These are phyloP conservation scores for Leishmania turanica DNA, from an alignment of 208 protist species.

Conservation along the genomic window DNA sequence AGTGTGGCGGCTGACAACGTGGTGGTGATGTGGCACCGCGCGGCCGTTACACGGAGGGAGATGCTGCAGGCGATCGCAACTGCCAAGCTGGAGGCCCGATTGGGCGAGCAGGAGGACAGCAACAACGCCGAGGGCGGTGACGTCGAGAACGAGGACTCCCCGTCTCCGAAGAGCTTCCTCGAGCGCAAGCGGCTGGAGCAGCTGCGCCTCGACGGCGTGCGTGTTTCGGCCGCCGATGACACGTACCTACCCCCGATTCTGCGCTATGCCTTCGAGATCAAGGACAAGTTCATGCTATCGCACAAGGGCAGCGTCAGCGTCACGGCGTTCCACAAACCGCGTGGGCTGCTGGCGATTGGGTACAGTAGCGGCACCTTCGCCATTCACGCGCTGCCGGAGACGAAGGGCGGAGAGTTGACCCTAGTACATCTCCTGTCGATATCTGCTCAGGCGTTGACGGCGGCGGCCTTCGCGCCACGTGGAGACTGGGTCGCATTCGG, in stretches of 20 bases:
- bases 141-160: conserved; percentile 43
- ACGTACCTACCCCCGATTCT: conserved; percentile 69
- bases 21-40: conserved; percentile 76
- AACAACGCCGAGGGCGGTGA: conserved; percentile 33
- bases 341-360: conserved; percentile 84
- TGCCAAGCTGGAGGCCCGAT: conserved; percentile 62
- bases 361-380: conserved; percentile 93
- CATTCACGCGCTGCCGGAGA: conserved; percentile 65
- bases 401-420: conserved; percentile 40
- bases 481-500: conserved; percentile 92
- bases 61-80: conserved; percentile 83
- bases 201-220: conserved; percentile 76
- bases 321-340: conserved; percentile 71
- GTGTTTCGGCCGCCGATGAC: conserved; percentile 79
- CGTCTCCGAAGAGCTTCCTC: conserved; percentile 73
- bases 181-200: conserved; percentile 79
- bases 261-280: conserved; percentile 81
- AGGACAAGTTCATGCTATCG: conserved; percentile 85
- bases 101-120: conserved; percentile 32
- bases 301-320: conserved; percentile 89
- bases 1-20: conserved; percentile 87
- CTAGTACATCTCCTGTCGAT: conserved; percentile 92
- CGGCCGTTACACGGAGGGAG: conserved; percentile 69
- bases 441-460: conserved; percentile 88
- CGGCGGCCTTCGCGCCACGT: conserved; percentile 78